Evolutionary conservation across 768 basidiomycete species (phyloP), one percentile per base, ranked within the genome.

Genomic region (Tephrocybe sp.): DNA sequence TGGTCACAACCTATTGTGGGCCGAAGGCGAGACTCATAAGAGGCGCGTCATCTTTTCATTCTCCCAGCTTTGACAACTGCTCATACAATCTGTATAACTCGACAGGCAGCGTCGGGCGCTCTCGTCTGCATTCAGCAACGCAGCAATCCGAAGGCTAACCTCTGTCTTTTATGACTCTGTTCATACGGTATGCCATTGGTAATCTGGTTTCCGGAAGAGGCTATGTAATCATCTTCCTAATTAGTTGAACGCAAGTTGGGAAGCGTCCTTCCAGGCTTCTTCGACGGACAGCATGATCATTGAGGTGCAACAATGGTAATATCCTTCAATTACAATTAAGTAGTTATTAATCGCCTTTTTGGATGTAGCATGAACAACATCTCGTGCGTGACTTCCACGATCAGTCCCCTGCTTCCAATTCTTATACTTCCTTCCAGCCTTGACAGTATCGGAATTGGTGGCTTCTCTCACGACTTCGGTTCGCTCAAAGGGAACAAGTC

Each of bases 401-500:
- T 25, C 15, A 21, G 6, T 9, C 13, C n/a, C 13, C 4, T 39
- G 9, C 34, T 8, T 40, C 12, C 40, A 32, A 19, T 19, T 24
- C 27, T n/a, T 37, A 12, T 38, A 26, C 16, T 25, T 30, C 3
- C 34, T 37, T 35, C 15, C 18, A 78, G 77, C 5, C 58, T 82
- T 5, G 80, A 82, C 49, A 69, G 59, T 15, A 69, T 82, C 28
- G 78, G 80, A 8, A 66, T 75, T 21, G 74, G 76, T 2, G 73
- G 73, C 0, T 81, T 81, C 53, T 71, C 72, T n/a, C 71, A 80
- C 52, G 64, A 77, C 52, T 81, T 82, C 49, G 68, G 67, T 13
- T 54, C 73, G 1, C 69, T 81, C 5, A 67, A 71, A 22, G 77
- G 77, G 12, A 64, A 71, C 39, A 48, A 51, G 12, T 65, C 71